Evolutionary conservation across 345 rosid genomes (phyloP).

Genomic region (Combretum micranthum): DNA sequence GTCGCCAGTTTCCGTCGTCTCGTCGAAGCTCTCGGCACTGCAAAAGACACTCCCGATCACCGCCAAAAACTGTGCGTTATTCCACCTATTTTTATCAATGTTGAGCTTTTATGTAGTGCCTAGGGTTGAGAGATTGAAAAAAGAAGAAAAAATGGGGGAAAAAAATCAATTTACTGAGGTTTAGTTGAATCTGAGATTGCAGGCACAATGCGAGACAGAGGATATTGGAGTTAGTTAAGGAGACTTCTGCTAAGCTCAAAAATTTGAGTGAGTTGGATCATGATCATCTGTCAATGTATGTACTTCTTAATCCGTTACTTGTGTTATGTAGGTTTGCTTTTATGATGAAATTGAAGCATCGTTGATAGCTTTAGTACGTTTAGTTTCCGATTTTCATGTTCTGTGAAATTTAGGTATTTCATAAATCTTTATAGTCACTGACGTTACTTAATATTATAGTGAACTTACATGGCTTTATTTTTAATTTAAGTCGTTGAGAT

Average conservation of each 20-base stretch:
- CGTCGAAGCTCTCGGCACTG: slow-evolving; percentile 50
- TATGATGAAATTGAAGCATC: too few species aligned
- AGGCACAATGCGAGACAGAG: slow-evolving; percentile 56
- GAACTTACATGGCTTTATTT: too few species aligned
- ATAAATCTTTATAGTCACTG: too few species aligned
- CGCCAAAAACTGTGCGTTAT: slow-evolving; percentile 40
- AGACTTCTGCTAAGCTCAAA: slow-evolving; percentile 61
- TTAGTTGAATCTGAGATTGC: background rate
- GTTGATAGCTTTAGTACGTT: too few species aligned
- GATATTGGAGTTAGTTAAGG: slow-evolving; percentile 55
- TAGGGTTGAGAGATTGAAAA: background rate
- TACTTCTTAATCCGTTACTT: too few species aligned
- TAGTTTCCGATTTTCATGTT: too few species aligned
- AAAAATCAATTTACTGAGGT: background rate
- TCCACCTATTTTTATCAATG: background rate
- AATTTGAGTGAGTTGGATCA: slow-evolving; percentile 46
- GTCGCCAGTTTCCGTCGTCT: slow-evolving; percentile 58
- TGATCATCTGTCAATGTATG: slow-evolving; percentile 30
- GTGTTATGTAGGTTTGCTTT: too few species aligned
- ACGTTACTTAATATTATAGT: too few species aligned
- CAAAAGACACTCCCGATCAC: slow-evolving; percentile 62
- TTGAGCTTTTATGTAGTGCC: background rate
- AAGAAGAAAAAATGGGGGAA: too few species aligned
- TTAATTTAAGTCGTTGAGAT: too few species aligned
- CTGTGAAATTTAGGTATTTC: too few species aligned